These are phyloP conservation scores for Peronospora destructor DNA, from an alignment of 352 stramenopile species.

Conservation along the genomic window DNA sequence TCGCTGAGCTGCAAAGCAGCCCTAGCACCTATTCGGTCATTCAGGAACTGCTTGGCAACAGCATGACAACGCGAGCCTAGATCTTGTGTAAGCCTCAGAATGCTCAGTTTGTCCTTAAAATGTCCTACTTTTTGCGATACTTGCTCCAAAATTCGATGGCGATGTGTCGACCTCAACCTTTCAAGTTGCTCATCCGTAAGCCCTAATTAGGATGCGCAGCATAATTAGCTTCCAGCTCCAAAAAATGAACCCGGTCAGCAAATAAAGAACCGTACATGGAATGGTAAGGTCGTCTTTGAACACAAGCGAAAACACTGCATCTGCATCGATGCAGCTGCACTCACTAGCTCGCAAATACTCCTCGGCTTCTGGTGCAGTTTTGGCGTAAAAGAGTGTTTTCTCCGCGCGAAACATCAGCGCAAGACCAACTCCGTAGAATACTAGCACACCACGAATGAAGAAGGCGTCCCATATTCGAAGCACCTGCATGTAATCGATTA, in stretches of 20 bases:
- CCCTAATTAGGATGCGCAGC: constrained; percentile 28
- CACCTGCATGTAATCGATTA: constrained; percentile 26
- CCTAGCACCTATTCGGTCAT: constrained; percentile 14
- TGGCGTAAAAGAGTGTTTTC: constrained; percentile 60
- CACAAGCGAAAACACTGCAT: constrained; percentile 60
- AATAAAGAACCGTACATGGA: constrained; percentile 37
- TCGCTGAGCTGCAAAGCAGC: constrained; percentile 9
- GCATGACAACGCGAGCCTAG: constrained; percentile 30
- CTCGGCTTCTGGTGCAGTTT: constrained; percentile 40
- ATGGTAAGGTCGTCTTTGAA: constrained; percentile 81
- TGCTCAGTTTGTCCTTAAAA: constrained; percentile 45
- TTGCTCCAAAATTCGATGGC: constrained; percentile 45
- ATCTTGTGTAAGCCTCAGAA: constrained; percentile 53
- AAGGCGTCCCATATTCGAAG: constrained; percentile 75
- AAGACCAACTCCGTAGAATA: constrained; percentile 67
- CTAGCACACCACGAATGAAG: constrained; percentile 59
- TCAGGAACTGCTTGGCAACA: constrained; percentile 34
- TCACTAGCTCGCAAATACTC: constrained; percentile 49
- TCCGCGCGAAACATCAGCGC: constrained; percentile 61
- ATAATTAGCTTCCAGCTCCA: not conserved
- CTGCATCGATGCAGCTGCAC: constrained; percentile 57
- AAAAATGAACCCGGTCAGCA: not conserved
- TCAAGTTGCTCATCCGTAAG: constrained; percentile 62
- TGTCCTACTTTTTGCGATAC: constrained; percentile 43
- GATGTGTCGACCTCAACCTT: constrained; percentile 42